These are phyloP conservation scores for Lasiodiplodia sp. DNA, from an alignment of 2,329 filamentous ascomycete genomes.

Conservation along the genomic window DNA sequence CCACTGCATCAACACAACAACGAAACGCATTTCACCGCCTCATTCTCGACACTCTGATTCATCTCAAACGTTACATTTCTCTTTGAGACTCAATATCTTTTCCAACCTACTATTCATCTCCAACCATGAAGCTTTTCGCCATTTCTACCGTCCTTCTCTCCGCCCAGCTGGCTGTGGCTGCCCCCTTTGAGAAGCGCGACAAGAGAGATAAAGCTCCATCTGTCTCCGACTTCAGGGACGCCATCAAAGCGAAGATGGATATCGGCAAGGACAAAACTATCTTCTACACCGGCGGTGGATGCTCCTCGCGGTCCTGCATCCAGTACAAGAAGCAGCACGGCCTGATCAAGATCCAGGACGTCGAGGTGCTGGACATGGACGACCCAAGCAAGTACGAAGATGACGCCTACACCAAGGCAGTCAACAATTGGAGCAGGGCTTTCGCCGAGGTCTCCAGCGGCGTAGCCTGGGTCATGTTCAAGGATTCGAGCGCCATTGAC, in stretches of 20 bases:
- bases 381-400: not conserved
- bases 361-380: not conserved
- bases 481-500: not conserved
- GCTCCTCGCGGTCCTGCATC: not conserved
- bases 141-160: not conserved
- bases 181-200: not conserved
- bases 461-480: not conserved
- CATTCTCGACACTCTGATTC: not conserved
- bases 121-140: not conserved
- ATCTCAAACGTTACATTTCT: not conserved
- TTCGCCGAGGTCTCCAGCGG: not conserved
- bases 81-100: not conserved
- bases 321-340: not conserved
- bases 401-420: not conserved
- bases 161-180: not conserved
- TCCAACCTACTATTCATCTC: not conserved
- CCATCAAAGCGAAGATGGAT: not conserved
- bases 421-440: not conserved
- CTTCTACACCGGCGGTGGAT: not conserved
- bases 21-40: not conserved
- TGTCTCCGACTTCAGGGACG: not conserved
- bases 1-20: not conserved
- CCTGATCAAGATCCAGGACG: not conserved
- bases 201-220: not conserved
- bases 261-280: not conserved